Evolutionary conservation across 441 rosid genomes (phyloP), one percentile per base, ranked within the genome.

Genomic region (Cnidoscolus chayamansa): DNA sequence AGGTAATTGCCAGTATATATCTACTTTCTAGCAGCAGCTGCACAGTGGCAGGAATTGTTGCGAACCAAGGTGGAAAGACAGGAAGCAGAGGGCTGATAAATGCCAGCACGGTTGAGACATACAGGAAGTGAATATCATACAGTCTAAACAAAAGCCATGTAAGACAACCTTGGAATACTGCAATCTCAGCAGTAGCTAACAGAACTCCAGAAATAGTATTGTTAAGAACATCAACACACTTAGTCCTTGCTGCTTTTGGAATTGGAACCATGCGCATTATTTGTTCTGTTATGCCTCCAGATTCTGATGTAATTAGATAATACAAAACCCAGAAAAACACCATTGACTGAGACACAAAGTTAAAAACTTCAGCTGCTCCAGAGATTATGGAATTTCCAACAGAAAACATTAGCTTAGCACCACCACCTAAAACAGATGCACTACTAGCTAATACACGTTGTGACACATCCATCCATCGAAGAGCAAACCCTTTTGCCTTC

Each of bases 201-300:
- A 93, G 97, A 77, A 93, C 99, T 1, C 96, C 96, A 0, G 98
- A 95, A 62, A 95, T 82, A 0, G 99, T 96, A 58, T 86, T 72
- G 67, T 95, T 92, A n/a, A 95, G 84, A 50, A 95, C 99, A 76
- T 92, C 90, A 0, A 95, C 96, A 4, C 97, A 92, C 79, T 89
- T 81, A n/a, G 11, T 54, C 78, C 96, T 84, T 0, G 92, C 89
- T 0, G 85, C 43, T 25, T 73, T 63, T 20, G 92, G 81, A 55
- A 95, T 86, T 0, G 98, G 99, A 64, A 95, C 76, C 99, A 93
- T 91, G 69, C 73, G 73, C 86, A 95, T 89, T 17, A 90, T 90
- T 78, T 94, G 97, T 77, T 92, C 93, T 0, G 98, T 95, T n/a
- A 95, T 97, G 59, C 98, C 99, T 0, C 98, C 98, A 43, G 99